These are phyloP conservation scores for Cyclostephanos invisitatus DNA, from an alignment of 108 stramenopile genomes.

Conservation along the genomic window DNA sequence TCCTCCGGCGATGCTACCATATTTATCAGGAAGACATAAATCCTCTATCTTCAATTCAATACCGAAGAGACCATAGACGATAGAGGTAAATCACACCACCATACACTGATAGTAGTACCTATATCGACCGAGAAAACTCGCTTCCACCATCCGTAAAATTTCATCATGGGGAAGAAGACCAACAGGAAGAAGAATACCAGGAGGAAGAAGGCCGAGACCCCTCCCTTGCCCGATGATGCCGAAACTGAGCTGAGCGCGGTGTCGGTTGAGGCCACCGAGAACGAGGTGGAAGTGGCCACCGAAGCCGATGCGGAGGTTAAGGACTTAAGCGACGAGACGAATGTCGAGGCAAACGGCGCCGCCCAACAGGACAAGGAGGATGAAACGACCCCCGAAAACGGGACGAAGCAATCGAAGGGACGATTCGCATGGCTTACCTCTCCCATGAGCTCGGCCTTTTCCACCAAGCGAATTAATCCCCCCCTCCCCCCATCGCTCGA, in stretches of 20 bases:
- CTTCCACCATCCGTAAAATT: no score
- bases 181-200: conserved; percentile 2
- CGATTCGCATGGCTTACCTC: background rate
- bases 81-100: no score
- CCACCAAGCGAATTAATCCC: background rate
- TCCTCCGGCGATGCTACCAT: no score
- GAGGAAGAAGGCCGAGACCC: conserved; percentile 1
- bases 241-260: conserved; percentile 6
- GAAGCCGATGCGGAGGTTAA: background rate
- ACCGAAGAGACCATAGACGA: no score
- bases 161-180: conserved; percentile 24
- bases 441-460: background rate
- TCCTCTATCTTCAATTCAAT: no score
- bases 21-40: no score
- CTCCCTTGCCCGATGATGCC: conserved; percentile 1
- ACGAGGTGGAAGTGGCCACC: conserved; percentile 9
- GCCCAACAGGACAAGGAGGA: background rate
- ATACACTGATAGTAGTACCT: no score
- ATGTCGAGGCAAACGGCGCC: conserved; percentile 9
- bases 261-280: conserved; percentile 12
- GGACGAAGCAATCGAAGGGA: background rate
- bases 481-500: conserved; percentile 31
- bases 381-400: background rate
- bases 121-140: no score
- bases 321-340: background rate